phyloP scores from a whole-genome alignment of 2,329 filamentous ascomycete species.

The Penicillium concentricum region DNA sequence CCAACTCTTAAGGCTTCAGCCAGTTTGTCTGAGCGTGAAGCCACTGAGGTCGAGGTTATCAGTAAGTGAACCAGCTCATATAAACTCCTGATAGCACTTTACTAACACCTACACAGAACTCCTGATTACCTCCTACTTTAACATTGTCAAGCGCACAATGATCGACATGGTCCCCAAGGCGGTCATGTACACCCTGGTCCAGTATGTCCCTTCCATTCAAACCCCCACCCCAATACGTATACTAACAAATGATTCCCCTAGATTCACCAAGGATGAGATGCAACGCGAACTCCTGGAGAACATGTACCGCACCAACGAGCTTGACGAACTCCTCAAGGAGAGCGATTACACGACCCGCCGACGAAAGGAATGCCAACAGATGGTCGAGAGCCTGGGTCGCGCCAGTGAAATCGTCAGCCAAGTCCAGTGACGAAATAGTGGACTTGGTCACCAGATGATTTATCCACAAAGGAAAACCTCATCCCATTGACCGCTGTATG shows the following conservation, averaged over 20 bases:
- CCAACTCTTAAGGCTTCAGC: slow-evolving; percentile 91
- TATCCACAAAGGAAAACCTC: background rate
- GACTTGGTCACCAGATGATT: background rate
- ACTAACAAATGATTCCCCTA: slow-evolving; percentile 39
- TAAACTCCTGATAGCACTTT: background rate
- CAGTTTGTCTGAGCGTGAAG: slow-evolving; percentile 88
- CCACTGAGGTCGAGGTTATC: slow-evolving; percentile 96
- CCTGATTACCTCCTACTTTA: slow-evolving; percentile 94
- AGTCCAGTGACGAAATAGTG: slow-evolving; percentile 50
- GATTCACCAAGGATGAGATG: slow-evolving; percentile 97
- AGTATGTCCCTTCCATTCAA: slow-evolving; percentile 59
- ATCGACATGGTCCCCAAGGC: slow-evolving; percentile 99
- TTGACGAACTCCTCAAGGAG: slow-evolving; percentile 95
- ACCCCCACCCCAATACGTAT: background rate
- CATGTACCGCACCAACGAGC: slow-evolving; percentile 88
- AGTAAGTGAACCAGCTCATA: slow-evolving; percentile 59
- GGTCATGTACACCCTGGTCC: slow-evolving; percentile 94
- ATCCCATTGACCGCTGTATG: slow-evolving; percentile 14
- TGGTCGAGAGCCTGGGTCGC: slow-evolving; percentile 89
- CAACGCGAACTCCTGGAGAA: slow-evolving; percentile 94
- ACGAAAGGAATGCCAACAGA: slow-evolving; percentile 97
- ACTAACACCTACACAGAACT: slow-evolving; percentile 61
- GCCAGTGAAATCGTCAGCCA: slow-evolving; percentile 95
- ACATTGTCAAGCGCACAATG: slow-evolving; percentile 97
- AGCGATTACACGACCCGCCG: slow-evolving; percentile 93